Percentiles rank a stretch among this genome's conserved stretches.
These are phyloP conservation scores for Paxillus ammoniavirescens DNA, from an alignment of 768 basidiomycete species.

Conservation along the genomic window DNA sequence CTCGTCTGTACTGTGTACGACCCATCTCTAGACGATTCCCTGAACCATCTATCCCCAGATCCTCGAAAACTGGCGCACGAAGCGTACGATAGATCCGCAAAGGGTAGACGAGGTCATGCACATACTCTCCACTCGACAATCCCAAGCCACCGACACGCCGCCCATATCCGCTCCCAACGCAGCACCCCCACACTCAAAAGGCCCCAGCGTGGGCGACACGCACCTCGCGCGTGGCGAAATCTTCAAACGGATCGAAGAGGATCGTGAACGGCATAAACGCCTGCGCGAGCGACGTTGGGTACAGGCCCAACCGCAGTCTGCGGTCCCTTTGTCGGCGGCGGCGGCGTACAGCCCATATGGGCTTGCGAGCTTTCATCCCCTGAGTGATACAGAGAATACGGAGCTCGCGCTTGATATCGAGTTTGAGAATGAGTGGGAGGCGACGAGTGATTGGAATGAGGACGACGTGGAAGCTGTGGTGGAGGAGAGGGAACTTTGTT, in stretches of 20 bases:
- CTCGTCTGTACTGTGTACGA: too few species aligned
- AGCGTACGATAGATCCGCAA: conserved; percentile 79
- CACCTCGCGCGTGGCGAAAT: conserved; percentile 64
- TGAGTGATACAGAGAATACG: conserved; percentile 42
- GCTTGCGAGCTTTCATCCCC: conserved; percentile 24
- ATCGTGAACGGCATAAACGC: conserved; percentile 89
- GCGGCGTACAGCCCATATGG: conserved; percentile 11
- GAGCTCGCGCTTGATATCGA: conserved; percentile 74
- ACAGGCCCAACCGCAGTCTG: conserved; percentile 60
- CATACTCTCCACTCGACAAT: conserved; percentile 49
- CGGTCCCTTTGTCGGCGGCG: background rate
- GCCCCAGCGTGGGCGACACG: conserved; percentile 1
- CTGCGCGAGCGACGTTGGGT: conserved; percentile 90
- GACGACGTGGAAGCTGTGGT: conserved; percentile 75
- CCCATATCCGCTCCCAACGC: conserved; percentile 20
- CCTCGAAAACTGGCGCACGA: conserved; percentile 86
- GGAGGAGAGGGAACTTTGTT: conserved; percentile 73
- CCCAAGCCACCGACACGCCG: conserved; percentile 13
- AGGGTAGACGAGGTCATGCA: conserved; percentile 70
- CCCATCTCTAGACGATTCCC: background rate
- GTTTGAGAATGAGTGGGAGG: conserved; percentile 89
- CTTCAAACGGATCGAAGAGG: conserved; percentile 86
- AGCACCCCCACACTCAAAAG: conserved; percentile 2
- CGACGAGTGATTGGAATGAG: conserved; percentile 89
- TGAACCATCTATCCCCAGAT: conserved; percentile 47